Conservation (phyloP, 2,329 filamentous ascomycete species). For the Fusarium secorum region DNA sequence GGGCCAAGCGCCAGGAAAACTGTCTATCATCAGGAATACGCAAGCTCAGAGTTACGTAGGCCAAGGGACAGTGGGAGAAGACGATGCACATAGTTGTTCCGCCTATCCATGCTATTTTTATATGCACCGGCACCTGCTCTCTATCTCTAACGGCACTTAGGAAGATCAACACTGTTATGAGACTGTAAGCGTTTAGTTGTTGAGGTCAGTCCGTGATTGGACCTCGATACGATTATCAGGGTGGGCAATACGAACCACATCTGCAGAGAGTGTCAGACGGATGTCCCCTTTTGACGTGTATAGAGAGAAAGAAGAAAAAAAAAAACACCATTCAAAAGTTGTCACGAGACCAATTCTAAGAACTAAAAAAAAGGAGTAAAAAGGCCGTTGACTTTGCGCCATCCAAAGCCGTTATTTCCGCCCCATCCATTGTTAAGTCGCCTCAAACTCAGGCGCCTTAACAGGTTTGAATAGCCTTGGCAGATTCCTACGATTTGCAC, state of each 20-base stretch:
- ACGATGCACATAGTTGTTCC: background rate
- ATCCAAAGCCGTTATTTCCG: constrained; percentile 5
- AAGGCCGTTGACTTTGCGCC: constrained; percentile 4
- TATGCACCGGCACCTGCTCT: background rate
- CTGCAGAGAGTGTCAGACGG: background rate
- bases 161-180: background rate
- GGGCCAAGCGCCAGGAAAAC: constrained; percentile 4
- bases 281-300: background rate
- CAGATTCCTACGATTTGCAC: background rate
- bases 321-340: background rate
- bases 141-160: background rate
- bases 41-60: constrained; percentile 13
- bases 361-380: background rate
- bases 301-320: background rate
- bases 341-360: background rate
- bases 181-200: background rate
- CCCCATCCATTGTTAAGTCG: constrained; percentile 2
- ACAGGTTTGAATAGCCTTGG: constrained; percentile 12
- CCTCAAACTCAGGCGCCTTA: constrained; percentile 22
- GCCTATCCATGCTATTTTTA: background rate
- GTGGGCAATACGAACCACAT: background rate
- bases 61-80: constrained; percentile 4
- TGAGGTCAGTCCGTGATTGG: background rate
- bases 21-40: background rate
- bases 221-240: background rate